Percentiles rank a stretch among this genome's conserved stretches.
Evolutionary conservation across 345 rosid species (phyloP).

Genomic region (Moringa oleifera): DNA sequence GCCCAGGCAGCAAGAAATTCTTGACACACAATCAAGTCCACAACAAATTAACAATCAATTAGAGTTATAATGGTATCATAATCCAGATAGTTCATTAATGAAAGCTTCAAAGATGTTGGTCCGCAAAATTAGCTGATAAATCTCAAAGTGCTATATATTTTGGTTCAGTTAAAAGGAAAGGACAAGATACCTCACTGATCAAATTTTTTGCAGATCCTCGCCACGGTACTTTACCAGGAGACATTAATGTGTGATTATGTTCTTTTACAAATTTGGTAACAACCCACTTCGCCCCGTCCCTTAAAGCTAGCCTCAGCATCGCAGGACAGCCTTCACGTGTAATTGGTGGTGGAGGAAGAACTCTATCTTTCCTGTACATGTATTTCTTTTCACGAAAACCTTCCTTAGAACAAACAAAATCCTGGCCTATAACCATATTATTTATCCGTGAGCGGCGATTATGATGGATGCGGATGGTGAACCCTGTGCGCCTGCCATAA

Average conservation of each 20-base stretch:
- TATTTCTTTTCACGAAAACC: conserved; percentile 54
- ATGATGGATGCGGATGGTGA: conserved; percentile 47
- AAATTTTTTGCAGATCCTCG: conserved; percentile 33
- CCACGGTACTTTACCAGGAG: conserved; percentile 44
- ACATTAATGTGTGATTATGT: conserved; percentile 36
- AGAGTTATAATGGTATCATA: no score
- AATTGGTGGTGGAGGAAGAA: conserved; percentile 50
- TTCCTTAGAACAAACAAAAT: conserved; percentile 54
- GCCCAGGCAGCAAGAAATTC: conserved; percentile 1
- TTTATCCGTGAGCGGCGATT: conserved; percentile 46
- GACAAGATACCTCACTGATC: conserved; percentile 31
- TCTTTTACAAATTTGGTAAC: conserved; percentile 39
- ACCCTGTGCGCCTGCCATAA: conserved; percentile 40
- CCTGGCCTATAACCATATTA: conserved; percentile 46
- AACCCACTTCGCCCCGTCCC: conserved; percentile 39
- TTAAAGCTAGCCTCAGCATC: conserved; percentile 41
- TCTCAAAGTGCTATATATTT: neutral
- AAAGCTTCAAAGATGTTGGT: no score
- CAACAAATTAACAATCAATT: neutral
- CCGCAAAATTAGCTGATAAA: neutral
- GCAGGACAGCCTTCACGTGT: conserved; percentile 48
- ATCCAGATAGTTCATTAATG: no score
- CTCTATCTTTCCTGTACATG: conserved; percentile 43
- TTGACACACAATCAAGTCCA: neutral
- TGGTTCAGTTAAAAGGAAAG: neutral